Evolutionary conservation across 73 alveolate species (phyloP).

Genomic region (Tetrahymena elliotti): DNA sequence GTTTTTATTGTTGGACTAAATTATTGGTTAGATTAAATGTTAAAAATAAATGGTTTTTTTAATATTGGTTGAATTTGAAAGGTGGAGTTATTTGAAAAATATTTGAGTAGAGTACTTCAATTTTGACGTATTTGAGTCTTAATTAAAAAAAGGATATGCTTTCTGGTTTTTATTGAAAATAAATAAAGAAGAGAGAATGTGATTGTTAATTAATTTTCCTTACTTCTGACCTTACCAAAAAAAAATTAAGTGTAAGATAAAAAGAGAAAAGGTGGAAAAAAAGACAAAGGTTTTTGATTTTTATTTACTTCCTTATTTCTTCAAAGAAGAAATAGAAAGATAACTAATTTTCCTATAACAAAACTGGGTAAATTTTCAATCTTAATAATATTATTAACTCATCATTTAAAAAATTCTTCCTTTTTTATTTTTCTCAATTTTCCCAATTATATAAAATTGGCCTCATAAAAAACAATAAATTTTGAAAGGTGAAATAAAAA

Average conservation of each 20-base stretch:
- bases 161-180: background rate
- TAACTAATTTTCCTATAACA: background rate
- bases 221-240: background rate
- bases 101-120: background rate
- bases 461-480: background rate
- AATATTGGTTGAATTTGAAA: no score
- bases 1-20: no score
- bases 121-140: background rate
- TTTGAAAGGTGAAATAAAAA: background rate
- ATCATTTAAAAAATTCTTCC: no score
- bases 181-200: background rate
- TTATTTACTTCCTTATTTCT: no score
- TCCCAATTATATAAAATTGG: background rate
- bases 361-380: background rate
- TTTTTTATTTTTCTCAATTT: background rate
- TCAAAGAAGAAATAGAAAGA: no score
- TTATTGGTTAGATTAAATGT: background rate
- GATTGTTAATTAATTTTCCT: background rate
- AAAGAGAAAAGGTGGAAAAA: background rate
- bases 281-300: no score
- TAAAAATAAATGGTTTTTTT: background rate
- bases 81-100: background rate
- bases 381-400: no score
- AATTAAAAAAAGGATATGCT: background rate
- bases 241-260: background rate